Base-by-base conservation (phyloP, 83 land plant genomes). In the Picea abies region DNA sequence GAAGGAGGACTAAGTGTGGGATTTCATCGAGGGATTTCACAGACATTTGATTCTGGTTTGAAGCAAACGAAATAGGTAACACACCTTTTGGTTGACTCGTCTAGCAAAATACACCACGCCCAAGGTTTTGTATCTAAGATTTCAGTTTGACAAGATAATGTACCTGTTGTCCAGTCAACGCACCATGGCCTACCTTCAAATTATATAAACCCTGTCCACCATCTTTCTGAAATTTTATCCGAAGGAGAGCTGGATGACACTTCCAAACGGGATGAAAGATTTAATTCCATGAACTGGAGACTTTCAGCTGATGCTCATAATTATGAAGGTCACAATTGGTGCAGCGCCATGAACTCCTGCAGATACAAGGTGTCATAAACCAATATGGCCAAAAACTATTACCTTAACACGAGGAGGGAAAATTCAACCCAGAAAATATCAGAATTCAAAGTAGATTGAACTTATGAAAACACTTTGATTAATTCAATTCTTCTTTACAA, bases 71-170 rank as follows among this genome's bases (percentile, higher is more conserved):
- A 44, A 72, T 22, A 72, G 56, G 58, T 44, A 20, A 41, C 76
- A 72, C 20, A 20, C 56, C 56, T n/a, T 72, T 72, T 44, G 47
- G 47, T 41, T 72, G 56, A 72, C 25, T 7, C 9, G 39, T 73
- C 25, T 44, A 73, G 56, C 23, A 44, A 44, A 41, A 49, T 11
- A 73, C 11, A 73, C 12, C 56, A 44, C 8, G n/a, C 58, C 1
- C 26, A 73, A n/a, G 77, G 47, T 44, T 41, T 23, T 44, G 1
- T 9, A 20, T 73, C 58, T 5, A n/a, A 73, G 26, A 23, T 73
- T 73, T 44, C 58, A 20, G 77, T 44, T 73, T 11, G 77, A n/a
- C 56, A 73, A 73, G 56, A 73, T 73, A 44, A 73, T 12, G 56
- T 8, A 73, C 56, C 56, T 41, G 25, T 73, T 44, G 25, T 22